These are phyloP conservation scores for Leishmania major DNA, from an alignment of 208 protist genomes.

Conservation along the genomic window DNA sequence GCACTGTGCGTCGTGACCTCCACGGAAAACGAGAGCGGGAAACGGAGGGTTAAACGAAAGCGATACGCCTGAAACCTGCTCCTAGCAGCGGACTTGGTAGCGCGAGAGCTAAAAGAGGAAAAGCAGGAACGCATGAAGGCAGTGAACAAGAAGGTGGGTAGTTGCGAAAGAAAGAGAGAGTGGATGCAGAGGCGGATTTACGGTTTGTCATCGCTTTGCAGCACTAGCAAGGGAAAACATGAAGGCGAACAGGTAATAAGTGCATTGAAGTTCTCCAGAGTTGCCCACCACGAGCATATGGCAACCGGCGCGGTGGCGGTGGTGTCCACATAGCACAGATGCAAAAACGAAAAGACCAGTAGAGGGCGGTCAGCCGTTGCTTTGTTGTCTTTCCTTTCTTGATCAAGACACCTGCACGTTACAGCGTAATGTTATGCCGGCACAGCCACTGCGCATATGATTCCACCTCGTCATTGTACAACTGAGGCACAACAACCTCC, in stretches of 20 bases:
- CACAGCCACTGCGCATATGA: slow-evolving; percentile 63
- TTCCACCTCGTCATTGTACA: slow-evolving; percentile 25
- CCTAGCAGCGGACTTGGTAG: background rate
- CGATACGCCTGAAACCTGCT: background rate
- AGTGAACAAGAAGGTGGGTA: background rate
- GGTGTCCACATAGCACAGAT: background rate
- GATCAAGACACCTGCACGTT: background rate
- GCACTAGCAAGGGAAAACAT: background rate
- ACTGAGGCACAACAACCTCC: slow-evolving; percentile 53
- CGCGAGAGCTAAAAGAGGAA: background rate
- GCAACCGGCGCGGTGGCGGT: background rate
- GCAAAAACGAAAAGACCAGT: background rate
- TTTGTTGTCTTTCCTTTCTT: background rate
- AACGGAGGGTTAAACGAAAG: background rate
- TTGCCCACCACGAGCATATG: too few species aligned
- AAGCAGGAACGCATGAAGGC: background rate
- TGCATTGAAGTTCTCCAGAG: background rate
- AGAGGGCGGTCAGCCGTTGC: background rate
- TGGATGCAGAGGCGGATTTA: background rate
- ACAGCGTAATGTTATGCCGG: slow-evolving; percentile 3
- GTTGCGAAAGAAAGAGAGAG: background rate
- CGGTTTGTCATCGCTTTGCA: background rate
- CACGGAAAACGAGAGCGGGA: background rate
- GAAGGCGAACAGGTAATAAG: background rate
- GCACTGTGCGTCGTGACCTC: background rate